phyloP scores from a whole-genome alignment of 805 yeast species.

The Barnettozyma californica region DNA sequence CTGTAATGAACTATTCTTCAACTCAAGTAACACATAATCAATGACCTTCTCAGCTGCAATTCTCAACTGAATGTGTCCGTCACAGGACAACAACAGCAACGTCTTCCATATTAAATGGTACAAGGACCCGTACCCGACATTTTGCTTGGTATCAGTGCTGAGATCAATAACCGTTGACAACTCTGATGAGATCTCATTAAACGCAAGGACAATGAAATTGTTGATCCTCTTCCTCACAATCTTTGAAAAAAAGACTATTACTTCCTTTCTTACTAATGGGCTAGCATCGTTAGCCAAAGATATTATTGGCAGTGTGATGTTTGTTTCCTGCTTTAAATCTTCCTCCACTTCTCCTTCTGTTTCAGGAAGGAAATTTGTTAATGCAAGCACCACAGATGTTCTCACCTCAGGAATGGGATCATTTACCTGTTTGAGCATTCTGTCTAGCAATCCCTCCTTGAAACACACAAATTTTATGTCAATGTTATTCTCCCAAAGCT shows the following conservation, averaged over 20 bases:
- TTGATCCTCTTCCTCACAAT: conserved; percentile 64
- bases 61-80: conserved; percentile 80
- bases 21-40: conserved; percentile 60
- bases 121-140: conserved; percentile 84
- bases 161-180: conserved; percentile 34
- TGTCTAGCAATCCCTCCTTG: conserved; percentile 56
- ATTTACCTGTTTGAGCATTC: conserved; percentile 51
- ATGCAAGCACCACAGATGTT: conserved; percentile 71
- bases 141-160: conserved; percentile 53
- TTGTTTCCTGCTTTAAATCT: conserved; percentile 57
- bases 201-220: conserved; percentile 83
- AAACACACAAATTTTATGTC: conserved; percentile 71
- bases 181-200: conserved; percentile 78
- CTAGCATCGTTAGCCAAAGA: conserved; percentile 81
- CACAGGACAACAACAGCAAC: conserved; percentile 71
- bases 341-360: conserved; percentile 28
- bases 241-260: conserved; percentile 69
- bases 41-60: conserved; percentile 67
- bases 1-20: conserved; percentile 53
- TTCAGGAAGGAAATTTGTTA: conserved; percentile 62
- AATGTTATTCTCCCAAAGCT: conserved; percentile 64
- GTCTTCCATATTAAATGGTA: conserved; percentile 88
- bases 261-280: conserved; percentile 80
- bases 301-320: conserved; percentile 62
- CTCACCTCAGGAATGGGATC: conserved; percentile 97